Conservation (phyloP, 1,139 yeast genomes). For the Debaryomyces udenii region DNA sequence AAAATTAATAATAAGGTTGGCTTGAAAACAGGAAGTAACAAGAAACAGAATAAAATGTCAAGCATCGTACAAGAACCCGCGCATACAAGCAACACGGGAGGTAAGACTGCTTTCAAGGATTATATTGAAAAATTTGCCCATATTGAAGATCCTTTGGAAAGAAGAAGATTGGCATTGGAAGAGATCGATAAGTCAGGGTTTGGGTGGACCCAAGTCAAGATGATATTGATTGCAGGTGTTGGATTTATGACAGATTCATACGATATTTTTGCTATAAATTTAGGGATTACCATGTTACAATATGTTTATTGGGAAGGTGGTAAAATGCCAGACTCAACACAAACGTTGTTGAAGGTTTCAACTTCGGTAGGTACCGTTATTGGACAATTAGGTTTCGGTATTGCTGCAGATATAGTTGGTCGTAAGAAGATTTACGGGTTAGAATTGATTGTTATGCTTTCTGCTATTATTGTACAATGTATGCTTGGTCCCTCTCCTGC, state of each 20-base stretch:
- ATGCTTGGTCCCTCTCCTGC: slow-evolving; percentile 69
- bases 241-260: slow-evolving; percentile 93
- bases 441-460: slow-evolving; percentile 81
- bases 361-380: slow-evolving; percentile 93
- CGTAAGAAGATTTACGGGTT: slow-evolving; percentile 87
- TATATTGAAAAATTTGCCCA: slow-evolving; percentile 81
- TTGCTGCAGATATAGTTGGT: slow-evolving; percentile 81
- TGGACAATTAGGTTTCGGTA: slow-evolving; percentile 89
- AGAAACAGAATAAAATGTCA: slow-evolving; percentile 20
- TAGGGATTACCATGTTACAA: slow-evolving; percentile 74
- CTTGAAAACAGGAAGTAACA: too few species aligned
- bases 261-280: slow-evolving; percentile 86
- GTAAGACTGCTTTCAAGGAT: slow-evolving; percentile 90
- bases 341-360: slow-evolving; percentile 78
- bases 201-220: slow-evolving; percentile 87
- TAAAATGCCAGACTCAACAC: slow-evolving; percentile 65
- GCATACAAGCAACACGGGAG: slow-evolving; percentile 51
- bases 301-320: slow-evolving; percentile 73
- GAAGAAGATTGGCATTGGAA: slow-evolving; percentile 87
- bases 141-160: slow-evolving; percentile 82
- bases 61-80: slow-evolving; percentile 26
- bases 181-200: slow-evolving; percentile 83
- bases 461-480: slow-evolving; percentile 80
- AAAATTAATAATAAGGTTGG: neutral
- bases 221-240: slow-evolving; percentile 89